Conservation (phyloP, 2,329 filamentous ascomycete species). For the Annulohypoxylon truncatum region DNA sequence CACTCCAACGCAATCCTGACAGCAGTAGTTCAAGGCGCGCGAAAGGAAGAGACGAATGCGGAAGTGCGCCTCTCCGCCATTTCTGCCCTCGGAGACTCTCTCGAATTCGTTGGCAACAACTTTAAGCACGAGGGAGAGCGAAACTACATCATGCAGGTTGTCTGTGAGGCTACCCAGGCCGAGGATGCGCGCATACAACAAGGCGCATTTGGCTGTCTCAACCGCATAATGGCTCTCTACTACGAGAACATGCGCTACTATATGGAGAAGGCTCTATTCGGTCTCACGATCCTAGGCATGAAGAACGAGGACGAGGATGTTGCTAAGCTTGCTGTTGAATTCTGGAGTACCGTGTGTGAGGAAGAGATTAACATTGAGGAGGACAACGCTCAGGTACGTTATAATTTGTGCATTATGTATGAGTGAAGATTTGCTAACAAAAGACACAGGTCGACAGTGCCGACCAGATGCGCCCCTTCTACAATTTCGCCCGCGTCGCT, state of each 20-base stretch:
- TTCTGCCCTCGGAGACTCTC: slow-evolving; percentile 91
- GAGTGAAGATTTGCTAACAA: slow-evolving; percentile 21
- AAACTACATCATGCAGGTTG: slow-evolving; percentile 99
- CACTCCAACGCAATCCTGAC: slow-evolving; percentile 99
- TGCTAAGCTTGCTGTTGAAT: slow-evolving; percentile 96
- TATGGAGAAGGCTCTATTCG: slow-evolving; percentile 99
- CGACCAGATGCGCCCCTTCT: slow-evolving; percentile 89
- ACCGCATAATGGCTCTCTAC: slow-evolving; percentile 98
- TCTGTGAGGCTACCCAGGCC: slow-evolving; percentile 98
- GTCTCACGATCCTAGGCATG: slow-evolving; percentile 97
- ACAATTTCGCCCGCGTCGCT: slow-evolving; percentile 94
- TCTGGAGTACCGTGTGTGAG: slow-evolving; percentile 99
- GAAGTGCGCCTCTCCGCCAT: slow-evolving; percentile 95
- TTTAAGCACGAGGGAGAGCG: slow-evolving; percentile 99
- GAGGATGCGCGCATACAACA: slow-evolving; percentile 92
- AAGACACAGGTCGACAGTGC: slow-evolving; percentile 72
- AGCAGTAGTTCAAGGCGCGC: slow-evolving; percentile 95
- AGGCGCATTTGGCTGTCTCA: slow-evolving; percentile 94
- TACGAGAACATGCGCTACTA: slow-evolving; percentile 99
- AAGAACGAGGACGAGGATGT: slow-evolving; percentile 98
- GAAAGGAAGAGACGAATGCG: slow-evolving; percentile 92
- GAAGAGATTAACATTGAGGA: slow-evolving; percentile 98
- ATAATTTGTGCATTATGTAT: neutral
- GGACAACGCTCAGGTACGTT: slow-evolving; percentile 82
- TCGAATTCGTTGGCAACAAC: slow-evolving; percentile 97